Evolutionary conservation across 2,329 filamentous ascomycete species (phyloP).

Genomic region (Claviceps fusiformis): DNA sequence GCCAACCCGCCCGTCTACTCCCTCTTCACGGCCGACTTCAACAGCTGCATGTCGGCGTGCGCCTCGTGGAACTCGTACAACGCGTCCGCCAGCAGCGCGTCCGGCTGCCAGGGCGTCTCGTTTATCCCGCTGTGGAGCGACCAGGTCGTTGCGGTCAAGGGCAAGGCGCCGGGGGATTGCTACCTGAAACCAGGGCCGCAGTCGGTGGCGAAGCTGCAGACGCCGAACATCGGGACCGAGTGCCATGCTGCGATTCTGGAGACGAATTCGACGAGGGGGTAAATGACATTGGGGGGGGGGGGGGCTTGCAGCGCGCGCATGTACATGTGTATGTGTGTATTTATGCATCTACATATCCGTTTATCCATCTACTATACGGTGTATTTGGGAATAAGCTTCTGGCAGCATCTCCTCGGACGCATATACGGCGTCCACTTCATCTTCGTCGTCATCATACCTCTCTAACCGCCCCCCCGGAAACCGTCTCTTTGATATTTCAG

Average conservation of each 20-base stretch:
- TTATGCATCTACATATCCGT: too few species aligned
- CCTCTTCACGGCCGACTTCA: constrained; percentile 28
- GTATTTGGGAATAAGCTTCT: too few species aligned
- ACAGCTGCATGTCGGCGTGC: constrained; percentile 34
- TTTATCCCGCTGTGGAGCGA: constrained; percentile 9
- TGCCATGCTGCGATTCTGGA: neutral
- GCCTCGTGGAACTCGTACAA: constrained; percentile 19
- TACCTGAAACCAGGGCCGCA: constrained; percentile 4
- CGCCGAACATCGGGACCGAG: constrained; percentile 3
- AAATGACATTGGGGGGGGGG: too few species aligned
- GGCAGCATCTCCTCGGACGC: too few species aligned
- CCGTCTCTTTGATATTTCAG: too few species aligned
- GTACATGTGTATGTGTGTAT: too few species aligned
- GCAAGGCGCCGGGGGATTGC: constrained; percentile 4
- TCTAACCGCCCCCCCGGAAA: too few species aligned
- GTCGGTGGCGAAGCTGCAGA: neutral
- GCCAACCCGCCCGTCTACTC: constrained; percentile 23
- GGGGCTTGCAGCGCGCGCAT: too few species aligned
- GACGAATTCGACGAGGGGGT: neutral
- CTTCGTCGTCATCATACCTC: too few species aligned
- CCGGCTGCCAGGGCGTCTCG: constrained; percentile 7
- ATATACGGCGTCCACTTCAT: too few species aligned
- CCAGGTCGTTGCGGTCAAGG: neutral
- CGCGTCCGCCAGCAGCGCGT: neutral
- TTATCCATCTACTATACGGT: too few species aligned